Evolutionary conservation across 495 filamentous ascomycete species (phyloP).

Genomic region (Hyphodiscus hymeniophilus): DNA sequence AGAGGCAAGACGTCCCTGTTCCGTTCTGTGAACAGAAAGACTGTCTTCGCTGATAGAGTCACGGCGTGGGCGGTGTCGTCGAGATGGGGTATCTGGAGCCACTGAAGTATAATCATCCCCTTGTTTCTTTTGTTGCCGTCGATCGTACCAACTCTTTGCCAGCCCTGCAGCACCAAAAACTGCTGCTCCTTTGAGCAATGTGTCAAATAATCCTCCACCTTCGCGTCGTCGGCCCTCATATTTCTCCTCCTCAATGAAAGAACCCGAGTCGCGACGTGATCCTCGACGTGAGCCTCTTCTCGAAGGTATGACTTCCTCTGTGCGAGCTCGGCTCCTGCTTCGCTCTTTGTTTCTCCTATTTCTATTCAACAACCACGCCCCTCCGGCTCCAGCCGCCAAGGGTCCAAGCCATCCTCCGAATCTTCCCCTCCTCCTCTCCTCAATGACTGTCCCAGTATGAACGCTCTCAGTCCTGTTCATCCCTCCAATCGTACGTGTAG

Average conservation of each 20-base stretch:
- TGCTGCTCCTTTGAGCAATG: slow-evolving; percentile 58
- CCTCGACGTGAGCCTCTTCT: slow-evolving; percentile 26
- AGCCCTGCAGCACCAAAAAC: slow-evolving; percentile 57
- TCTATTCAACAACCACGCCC: slow-evolving; percentile 43
- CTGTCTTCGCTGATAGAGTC: slow-evolving; percentile 33
- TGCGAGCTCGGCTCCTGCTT: slow-evolving; percentile 24
- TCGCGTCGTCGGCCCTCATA: slow-evolving; percentile 31
- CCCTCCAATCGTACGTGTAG: neutral
- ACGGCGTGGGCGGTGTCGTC: slow-evolving; percentile 24
- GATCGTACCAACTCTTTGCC: slow-evolving; percentile 55
- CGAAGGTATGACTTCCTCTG: slow-evolving; percentile 34
- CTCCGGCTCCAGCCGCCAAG: slow-evolving; percentile 45
- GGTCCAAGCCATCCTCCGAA: slow-evolving; percentile 27
- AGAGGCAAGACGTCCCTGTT: slow-evolving; percentile 23
- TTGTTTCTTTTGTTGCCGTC: slow-evolving; percentile 43
- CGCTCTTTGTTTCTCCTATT: slow-evolving; percentile 20
- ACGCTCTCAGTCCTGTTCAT: slow-evolving; percentile 29
- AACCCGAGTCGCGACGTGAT: slow-evolving; percentile 30
- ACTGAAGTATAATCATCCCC: slow-evolving; percentile 54
- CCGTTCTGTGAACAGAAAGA: slow-evolving; percentile 32
- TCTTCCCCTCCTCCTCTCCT: slow-evolving; percentile 13
- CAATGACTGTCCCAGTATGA: slow-evolving; percentile 23
- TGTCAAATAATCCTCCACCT: slow-evolving; percentile 52
- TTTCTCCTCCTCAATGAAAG: slow-evolving; percentile 52
- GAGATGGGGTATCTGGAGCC: slow-evolving; percentile 41